These are phyloP conservation scores for Orychophragmus violaceus DNA, from an alignment of 345 rosid genomes.

Conservation along the genomic window DNA sequence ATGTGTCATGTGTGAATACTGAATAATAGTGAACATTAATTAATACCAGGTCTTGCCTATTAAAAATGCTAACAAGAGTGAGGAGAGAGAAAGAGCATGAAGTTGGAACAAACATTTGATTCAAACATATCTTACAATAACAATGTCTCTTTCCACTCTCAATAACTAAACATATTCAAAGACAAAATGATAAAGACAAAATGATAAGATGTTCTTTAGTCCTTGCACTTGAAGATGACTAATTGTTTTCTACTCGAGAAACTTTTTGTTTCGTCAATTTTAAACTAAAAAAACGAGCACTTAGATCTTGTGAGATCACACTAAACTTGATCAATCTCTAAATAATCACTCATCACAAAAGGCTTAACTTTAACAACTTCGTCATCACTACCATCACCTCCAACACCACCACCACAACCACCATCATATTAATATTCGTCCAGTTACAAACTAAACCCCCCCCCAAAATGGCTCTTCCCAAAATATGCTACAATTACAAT, in stretches of 20 bases:
- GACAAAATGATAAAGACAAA: too few relatives aligned
- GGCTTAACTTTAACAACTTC: slow-evolving; percentile 9
- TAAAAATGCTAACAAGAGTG: not conserved
- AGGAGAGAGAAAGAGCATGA: not conserved
- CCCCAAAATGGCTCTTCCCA: not conserved
- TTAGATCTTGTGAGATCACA: slow-evolving; percentile 25
- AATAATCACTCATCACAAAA: slow-evolving; percentile 17
- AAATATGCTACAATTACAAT: slow-evolving; percentile 17
- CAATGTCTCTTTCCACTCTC: slow-evolving; percentile 7
- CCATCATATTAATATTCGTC: slow-evolving; percentile 12
- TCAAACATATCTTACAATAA: slow-evolving; percentile 26
- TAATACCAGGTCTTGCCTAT: slow-evolving; percentile 21
- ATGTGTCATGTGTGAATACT: slow-evolving; percentile 12
- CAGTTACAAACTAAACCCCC: not conserved
- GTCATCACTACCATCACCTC: not conserved
- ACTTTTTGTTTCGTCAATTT: not conserved
- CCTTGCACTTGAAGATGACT: slow-evolving; percentile 17
- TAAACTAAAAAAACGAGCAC: slow-evolving; percentile 16
- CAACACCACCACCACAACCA: slow-evolving; percentile 8
- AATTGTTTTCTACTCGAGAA: slow-evolving; percentile 9
- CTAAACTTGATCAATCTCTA: slow-evolving; percentile 12
- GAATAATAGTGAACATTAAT: not conserved
- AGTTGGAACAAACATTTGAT: slow-evolving; percentile 29
- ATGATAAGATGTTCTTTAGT: slow-evolving; percentile 1
- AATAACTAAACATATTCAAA: slow-evolving; percentile 8